These are phyloP conservation scores for Cucurbita pepo DNA, from an alignment of 306 rosid genomes.

Conservation along the genomic window DNA sequence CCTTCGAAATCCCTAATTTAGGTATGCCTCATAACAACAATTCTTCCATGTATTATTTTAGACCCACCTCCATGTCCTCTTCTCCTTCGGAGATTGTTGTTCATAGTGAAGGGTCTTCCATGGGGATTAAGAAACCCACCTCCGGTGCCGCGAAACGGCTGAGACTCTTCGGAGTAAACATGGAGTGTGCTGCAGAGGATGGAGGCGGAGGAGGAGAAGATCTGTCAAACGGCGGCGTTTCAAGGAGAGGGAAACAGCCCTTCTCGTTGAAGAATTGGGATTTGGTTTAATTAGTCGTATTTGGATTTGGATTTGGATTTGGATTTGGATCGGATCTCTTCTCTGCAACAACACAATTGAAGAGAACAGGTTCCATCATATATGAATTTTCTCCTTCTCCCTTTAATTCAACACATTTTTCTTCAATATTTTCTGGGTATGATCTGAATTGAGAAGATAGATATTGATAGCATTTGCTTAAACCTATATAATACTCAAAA, in stretches of 20 bases:
- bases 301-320: too few species aligned
- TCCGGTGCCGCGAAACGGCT: neutral
- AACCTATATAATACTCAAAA: too few species aligned
- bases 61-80: neutral
- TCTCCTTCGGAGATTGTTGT: neutral
- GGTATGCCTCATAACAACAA: neutral
- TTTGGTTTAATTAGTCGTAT: neutral
- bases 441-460: too few species aligned
- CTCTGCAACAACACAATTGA: too few species aligned
- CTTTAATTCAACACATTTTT: neutral
- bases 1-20: neutral
- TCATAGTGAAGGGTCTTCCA: neutral
- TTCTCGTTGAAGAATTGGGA: constrained; percentile 3
- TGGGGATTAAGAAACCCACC: neutral
- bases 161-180: constrained; percentile 9
- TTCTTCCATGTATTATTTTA: neutral
- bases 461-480: too few species aligned
- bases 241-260: constrained; percentile 4
- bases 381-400: neutral
- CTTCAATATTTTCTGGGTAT: too few species aligned
- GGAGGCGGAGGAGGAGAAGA: neutral
- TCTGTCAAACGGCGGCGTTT: neutral
- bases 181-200: constrained; percentile 3
- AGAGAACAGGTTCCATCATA: neutral
- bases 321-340: too few species aligned